Percentiles rank a stretch among this genome's conserved stretches.
phyloP scores from a whole-genome alignment of 2,329 filamentous ascomycete species.

The Sporothrix euskadiensis region DNA sequence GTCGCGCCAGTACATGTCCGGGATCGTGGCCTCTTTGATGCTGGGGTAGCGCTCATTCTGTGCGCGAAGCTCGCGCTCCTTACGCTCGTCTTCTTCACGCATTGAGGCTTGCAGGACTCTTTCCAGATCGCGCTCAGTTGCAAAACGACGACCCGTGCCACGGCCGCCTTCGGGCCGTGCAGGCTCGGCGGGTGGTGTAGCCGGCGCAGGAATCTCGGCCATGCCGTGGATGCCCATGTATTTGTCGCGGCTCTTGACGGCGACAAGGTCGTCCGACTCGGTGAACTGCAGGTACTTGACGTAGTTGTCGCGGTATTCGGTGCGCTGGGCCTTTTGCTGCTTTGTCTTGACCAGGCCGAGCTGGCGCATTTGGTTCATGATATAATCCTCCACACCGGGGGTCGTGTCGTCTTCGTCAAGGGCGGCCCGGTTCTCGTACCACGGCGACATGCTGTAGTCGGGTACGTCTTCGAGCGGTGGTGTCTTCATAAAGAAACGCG shows the following conservation, averaged over 20 bases:
- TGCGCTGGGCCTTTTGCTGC: slow-evolving; percentile 44
- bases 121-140: slow-evolving; percentile 72
- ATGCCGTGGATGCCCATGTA: slow-evolving; percentile 47
- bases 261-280: slow-evolving; percentile 55
- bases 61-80: slow-evolving; percentile 64
- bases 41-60: slow-evolving; percentile 70
- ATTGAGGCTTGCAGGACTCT: slow-evolving; percentile 71
- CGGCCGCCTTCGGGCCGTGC: slow-evolving; percentile 59
- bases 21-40: slow-evolving; percentile 74
- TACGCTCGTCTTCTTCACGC: slow-evolving; percentile 67
- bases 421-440: slow-evolving; percentile 52
- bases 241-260: slow-evolving; percentile 57
- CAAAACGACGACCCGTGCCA: slow-evolving; percentile 58
- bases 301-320: slow-evolving; percentile 52
- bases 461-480: slow-evolving; percentile 58
- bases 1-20: slow-evolving; percentile 65
- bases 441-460: slow-evolving; percentile 47
- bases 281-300: slow-evolving; percentile 57
- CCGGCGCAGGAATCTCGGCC: slow-evolving; percentile 40
- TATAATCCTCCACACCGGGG: slow-evolving; percentile 47
- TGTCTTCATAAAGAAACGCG: slow-evolving; percentile 55
- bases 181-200: slow-evolving; percentile 49
- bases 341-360: slow-evolving; percentile 44
- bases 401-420: slow-evolving; percentile 46
- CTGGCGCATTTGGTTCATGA: slow-evolving; percentile 49